These are phyloP conservation scores for Penicillium arizonense DNA, from an alignment of 495 filamentous ascomycete genomes.

Conservation along the genomic window DNA sequence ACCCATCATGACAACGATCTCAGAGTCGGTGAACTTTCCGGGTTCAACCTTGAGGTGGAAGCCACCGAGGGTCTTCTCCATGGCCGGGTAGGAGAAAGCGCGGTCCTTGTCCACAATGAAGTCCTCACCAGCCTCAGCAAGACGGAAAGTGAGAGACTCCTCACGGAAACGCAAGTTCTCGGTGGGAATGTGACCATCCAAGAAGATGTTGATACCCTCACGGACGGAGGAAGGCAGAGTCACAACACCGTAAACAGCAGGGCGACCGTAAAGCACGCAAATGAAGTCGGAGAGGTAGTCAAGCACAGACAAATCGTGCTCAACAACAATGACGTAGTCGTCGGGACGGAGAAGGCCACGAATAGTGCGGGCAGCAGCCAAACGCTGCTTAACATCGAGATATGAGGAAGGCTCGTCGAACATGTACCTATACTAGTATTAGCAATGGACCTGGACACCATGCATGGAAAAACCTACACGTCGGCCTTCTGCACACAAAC, in stretches of 20 bases:
- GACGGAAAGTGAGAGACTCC: slow-evolving; percentile 93
- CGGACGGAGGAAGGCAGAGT: slow-evolving; percentile 93
- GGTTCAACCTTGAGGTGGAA: slow-evolving; percentile 82
- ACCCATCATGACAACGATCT: slow-evolving; percentile 99
- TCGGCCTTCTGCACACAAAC: slow-evolving; percentile 96
- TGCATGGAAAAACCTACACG: slow-evolving; percentile 57
- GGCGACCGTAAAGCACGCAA: slow-evolving; percentile 92
- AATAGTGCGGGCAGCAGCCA: slow-evolving; percentile 88
- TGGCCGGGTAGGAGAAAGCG: slow-evolving; percentile 80
- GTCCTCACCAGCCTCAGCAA: slow-evolving; percentile 88
- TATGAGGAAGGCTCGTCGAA: slow-evolving; percentile 99
- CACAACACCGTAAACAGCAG: slow-evolving; percentile 97
- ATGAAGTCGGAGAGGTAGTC: slow-evolving; percentile 99
- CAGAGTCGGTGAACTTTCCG: slow-evolving; percentile 92
- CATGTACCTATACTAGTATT: slow-evolving; percentile 71
- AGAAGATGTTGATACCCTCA: slow-evolving; percentile 99
- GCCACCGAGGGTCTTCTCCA: slow-evolving; percentile 90
- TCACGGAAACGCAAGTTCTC: slow-evolving; percentile 99
- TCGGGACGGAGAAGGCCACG: slow-evolving; percentile 82
- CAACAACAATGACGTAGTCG: slow-evolving; percentile 96
- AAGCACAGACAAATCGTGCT: slow-evolving; percentile 96
- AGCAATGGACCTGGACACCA: neutral
- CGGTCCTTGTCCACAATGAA: slow-evolving; percentile 82
- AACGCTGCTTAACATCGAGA: slow-evolving; percentile 96
- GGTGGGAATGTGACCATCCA: slow-evolving; percentile 95